Conservation (phyloP, 2,329 filamentous ascomycete species). For the Atkinsonella texensis region DNA sequence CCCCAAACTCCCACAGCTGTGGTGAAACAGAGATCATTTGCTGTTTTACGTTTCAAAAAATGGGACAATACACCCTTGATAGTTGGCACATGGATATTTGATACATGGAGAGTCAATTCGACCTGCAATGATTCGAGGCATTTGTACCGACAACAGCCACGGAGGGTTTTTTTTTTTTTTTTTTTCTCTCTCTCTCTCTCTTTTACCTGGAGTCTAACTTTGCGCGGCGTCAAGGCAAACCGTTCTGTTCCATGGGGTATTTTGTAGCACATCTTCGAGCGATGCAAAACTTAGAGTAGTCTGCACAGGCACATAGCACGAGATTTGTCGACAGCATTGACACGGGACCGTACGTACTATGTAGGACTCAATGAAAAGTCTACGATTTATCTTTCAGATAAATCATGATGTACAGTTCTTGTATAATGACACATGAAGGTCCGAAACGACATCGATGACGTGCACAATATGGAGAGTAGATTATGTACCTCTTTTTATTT, state of each 20-base stretch:
- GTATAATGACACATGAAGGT: background rate
- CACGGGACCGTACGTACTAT: background rate
- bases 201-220: background rate
- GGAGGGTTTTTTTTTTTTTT: background rate
- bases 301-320: background rate
- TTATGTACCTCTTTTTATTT: too few species aligned
- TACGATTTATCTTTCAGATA: background rate
- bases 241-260: background rate
- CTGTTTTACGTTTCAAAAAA: background rate
- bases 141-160: background rate
- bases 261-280: background rate
- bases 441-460: too few species aligned
- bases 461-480: too few species aligned
- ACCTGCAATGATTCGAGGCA: background rate
- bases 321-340: background rate
- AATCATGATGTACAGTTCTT: background rate
- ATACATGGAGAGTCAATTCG: too few species aligned
- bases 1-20: background rate
- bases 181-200: too few species aligned
- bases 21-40: background rate
- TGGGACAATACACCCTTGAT: background rate
- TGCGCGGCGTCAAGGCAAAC: background rate
- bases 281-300: background rate
- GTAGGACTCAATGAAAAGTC: background rate
- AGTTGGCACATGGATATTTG: background rate